These are phyloP conservation scores for Mrakia gelida DNA, from an alignment of 768 basidiomycete genomes.

Conservation along the genomic window DNA sequence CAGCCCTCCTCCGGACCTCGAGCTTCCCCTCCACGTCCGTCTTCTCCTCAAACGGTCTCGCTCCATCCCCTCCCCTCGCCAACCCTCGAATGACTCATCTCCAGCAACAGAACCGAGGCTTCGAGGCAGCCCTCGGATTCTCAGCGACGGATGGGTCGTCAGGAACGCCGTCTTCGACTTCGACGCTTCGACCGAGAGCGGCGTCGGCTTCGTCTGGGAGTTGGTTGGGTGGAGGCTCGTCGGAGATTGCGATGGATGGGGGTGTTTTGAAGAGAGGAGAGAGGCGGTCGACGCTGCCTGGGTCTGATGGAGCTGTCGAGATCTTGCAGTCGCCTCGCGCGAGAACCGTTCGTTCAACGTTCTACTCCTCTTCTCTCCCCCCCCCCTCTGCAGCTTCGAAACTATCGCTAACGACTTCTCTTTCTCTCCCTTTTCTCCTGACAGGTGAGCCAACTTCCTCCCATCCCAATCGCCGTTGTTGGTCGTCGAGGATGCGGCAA, in stretches of 20 bases:
- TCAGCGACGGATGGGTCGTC: not conserved
- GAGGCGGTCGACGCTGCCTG: not conserved
- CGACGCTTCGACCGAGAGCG: not conserved
- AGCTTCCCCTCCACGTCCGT: not conserved
- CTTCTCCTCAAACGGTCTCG: not conserved
- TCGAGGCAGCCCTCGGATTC: not conserved
- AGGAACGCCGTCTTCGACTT: not conserved
- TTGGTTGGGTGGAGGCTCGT: not conserved
- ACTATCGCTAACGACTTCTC: not conserved
- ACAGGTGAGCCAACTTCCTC: not conserved
- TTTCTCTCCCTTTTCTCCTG: not conserved
- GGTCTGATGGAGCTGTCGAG: not conserved
- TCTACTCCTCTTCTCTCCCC: not conserved
- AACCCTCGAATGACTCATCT: not conserved
- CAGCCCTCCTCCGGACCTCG: not conserved
- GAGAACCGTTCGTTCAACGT: not conserved
- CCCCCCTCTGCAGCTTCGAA: not conserved
- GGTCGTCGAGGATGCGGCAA: constrained; percentile 9
- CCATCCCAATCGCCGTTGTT: constrained; percentile 12
- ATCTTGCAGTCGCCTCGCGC: not conserved
- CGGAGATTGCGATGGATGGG: not conserved
- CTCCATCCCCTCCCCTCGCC: not conserved
- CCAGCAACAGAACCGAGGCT: not conserved
- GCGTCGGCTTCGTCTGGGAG: constrained; percentile 7
- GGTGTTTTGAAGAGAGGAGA: not conserved